Percentiles rank a stretch among this genome's conserved stretches.
Evolutionary conservation across 208 protist genomes (phyloP).

Genomic region (Wallacemonas sp.): DNA sequence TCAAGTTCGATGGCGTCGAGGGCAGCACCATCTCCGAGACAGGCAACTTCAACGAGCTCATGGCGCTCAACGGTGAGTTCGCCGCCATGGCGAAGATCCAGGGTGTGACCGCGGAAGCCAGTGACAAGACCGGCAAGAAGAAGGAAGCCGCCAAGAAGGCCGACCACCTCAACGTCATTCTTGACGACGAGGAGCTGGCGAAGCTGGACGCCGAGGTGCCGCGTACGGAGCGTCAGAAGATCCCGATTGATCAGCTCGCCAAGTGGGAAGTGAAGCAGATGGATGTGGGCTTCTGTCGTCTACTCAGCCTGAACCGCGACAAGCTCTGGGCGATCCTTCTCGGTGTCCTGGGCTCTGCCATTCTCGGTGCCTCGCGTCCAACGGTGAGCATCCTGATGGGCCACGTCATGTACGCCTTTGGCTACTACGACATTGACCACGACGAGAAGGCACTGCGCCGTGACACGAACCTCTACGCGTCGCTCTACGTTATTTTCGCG

Average conservation of each 20-base stretch:
- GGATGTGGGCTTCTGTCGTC: slow-evolving; percentile 38
- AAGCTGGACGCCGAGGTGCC: slow-evolving; percentile 47
- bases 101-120: slow-evolving; percentile 21
- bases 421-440: slow-evolving; percentile 31
- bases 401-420: slow-evolving; percentile 43
- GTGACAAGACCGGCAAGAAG: slow-evolving; percentile 20
- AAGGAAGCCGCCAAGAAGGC: slow-evolving; percentile 21
- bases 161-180: slow-evolving; percentile 31
- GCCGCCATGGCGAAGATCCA: slow-evolving; percentile 73
- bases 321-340: slow-evolving; percentile 40
- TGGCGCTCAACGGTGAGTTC: slow-evolving; percentile 49
- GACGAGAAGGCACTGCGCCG: slow-evolving; percentile 38
- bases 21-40: slow-evolving; percentile 59
- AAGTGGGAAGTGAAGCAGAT: slow-evolving; percentile 58
- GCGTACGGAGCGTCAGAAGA: slow-evolving; percentile 51
- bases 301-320: slow-evolving; percentile 44
- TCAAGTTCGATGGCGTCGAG: slow-evolving; percentile 55
- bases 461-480: slow-evolving; percentile 48
- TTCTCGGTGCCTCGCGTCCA: slow-evolving; percentile 44
- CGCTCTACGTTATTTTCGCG: slow-evolving; percentile 58
- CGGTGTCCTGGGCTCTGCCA: slow-evolving; percentile 54
- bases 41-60: slow-evolving; percentile 66
- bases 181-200: slow-evolving; percentile 49
- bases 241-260: slow-evolving; percentile 58
- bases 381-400: slow-evolving; percentile 54